phyloP scores from a whole-genome alignment of 306 rosid species.

The Glycyrrhiza uralensis region DNA sequence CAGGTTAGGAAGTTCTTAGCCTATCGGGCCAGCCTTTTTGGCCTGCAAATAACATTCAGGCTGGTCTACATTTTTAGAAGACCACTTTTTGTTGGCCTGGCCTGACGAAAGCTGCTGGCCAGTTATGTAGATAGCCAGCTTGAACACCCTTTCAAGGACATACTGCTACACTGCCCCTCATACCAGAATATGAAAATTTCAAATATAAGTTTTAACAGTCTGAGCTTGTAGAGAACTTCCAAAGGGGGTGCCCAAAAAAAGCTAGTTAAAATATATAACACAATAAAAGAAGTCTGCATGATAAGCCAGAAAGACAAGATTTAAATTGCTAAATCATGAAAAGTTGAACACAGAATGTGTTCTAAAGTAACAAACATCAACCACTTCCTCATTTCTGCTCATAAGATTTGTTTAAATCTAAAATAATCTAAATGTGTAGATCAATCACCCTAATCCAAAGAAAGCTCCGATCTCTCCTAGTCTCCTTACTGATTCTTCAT shows the following conservation, averaged over 20 bases:
- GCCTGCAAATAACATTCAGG: neutral
- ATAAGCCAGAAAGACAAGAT: neutral
- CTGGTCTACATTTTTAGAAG: neutral
- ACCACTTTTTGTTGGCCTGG: neutral
- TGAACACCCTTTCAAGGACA: neutral
- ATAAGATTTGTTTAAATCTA: neutral
- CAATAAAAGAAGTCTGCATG: neutral
- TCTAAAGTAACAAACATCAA: slow-evolving; percentile 4
- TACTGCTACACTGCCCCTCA: neutral
- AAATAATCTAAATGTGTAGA: slow-evolving; percentile 1
- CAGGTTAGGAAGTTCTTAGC: neutral
- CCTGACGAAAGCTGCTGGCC: neutral
- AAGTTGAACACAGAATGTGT: neutral
- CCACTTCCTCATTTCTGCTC: neutral
- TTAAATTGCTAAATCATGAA: neutral
- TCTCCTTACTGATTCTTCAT: neutral
- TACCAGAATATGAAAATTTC: neutral
- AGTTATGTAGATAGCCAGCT: neutral
- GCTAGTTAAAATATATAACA: neutral
- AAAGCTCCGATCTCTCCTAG: neutral
- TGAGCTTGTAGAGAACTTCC: neutral
- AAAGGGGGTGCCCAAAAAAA: neutral
- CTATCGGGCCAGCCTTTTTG: neutral
- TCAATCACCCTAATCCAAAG: slow-evolving; percentile 2
- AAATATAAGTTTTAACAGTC: neutral